Percentiles rank a stretch among this genome's conserved stretches.
These are phyloP conservation scores for Colletotrichum tropicale DNA, from an alignment of 2,329 filamentous ascomycete genomes.

Conservation along the genomic window DNA sequence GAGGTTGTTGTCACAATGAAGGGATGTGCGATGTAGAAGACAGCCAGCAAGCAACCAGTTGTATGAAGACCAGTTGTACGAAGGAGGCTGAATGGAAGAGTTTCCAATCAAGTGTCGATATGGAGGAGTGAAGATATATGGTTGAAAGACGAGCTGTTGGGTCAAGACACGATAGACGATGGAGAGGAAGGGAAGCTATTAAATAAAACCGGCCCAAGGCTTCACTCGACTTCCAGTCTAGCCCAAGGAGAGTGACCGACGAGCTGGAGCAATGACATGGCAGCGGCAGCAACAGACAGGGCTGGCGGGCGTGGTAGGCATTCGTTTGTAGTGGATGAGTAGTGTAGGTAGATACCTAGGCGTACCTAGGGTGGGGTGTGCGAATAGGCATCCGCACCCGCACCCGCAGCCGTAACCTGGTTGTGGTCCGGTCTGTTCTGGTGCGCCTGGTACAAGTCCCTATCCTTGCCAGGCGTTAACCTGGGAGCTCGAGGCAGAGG, in stretches of 20 bases:
- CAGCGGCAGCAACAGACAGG: slow-evolving; percentile 9
- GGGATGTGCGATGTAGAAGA: neutral
- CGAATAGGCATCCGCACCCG: neutral
- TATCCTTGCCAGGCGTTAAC: slow-evolving; percentile 7
- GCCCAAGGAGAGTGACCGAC: slow-evolving; percentile 1
- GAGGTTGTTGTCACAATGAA: neutral
- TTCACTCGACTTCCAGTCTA: neutral
- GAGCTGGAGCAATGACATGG: slow-evolving; percentile 8
- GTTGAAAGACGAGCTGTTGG: neutral
- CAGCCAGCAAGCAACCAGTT: neutral
- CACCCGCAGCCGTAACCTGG: neutral
- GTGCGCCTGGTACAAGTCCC: neutral
- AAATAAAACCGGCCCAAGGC: slow-evolving; percentile 16
- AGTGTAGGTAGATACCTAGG: neutral
- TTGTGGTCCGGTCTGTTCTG: neutral
- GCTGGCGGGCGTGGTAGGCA: neutral
- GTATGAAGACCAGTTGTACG: neutral
- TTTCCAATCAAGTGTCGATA: neutral
- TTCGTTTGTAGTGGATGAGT: neutral
- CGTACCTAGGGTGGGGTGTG: neutral
- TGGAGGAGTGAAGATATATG: neutral
- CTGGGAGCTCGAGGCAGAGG: neutral
- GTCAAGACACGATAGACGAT: neutral
- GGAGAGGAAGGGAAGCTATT: slow-evolving; percentile 12
- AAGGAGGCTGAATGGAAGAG: neutral